Percentiles rank a stretch among this genome's conserved stretches.
phyloP scores from a whole-genome alignment of 495 filamentous ascomycete genomes.

The Pseudoneurospora amorphoporcata region DNA sequence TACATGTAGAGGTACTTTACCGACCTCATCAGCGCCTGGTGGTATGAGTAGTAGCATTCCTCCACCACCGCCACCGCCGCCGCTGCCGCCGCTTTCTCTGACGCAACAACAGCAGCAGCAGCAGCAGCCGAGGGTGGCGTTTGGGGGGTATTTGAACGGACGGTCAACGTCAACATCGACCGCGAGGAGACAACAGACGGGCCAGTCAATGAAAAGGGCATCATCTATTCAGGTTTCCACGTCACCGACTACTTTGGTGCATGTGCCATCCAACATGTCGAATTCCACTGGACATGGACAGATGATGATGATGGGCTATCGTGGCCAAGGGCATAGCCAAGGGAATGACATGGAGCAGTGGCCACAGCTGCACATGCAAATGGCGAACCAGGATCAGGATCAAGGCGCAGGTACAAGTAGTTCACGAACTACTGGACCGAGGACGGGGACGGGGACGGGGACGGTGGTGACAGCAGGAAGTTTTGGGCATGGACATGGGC shows the following conservation, averaged over 20 bases:
- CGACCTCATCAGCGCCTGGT: not conserved
- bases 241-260: not conserved
- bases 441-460: not conserved
- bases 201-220: not conserved
- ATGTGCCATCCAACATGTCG: not conserved
- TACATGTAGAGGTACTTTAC: not conserved
- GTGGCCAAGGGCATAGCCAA: not conserved
- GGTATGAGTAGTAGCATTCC: not conserved
- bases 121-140: not conserved
- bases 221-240: not conserved
- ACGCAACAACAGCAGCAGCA: not conserved
- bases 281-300: too few species aligned
- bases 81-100: not conserved
- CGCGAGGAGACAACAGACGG: not conserved
- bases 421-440: not conserved
- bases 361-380: not conserved
- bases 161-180: not conserved
- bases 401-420: not conserved
- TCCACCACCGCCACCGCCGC: not conserved
- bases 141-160: not conserved
- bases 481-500: not conserved
- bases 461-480: not conserved
- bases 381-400: not conserved
- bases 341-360: not conserved
- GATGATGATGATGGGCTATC: not conserved